A percentile compares a stretch with the other conserved stretches of the same genome.
These are phyloP conservation scores for Leucocoprinus sp. DNA, from an alignment of 768 basidiomycete species.

Conservation along the genomic window DNA sequence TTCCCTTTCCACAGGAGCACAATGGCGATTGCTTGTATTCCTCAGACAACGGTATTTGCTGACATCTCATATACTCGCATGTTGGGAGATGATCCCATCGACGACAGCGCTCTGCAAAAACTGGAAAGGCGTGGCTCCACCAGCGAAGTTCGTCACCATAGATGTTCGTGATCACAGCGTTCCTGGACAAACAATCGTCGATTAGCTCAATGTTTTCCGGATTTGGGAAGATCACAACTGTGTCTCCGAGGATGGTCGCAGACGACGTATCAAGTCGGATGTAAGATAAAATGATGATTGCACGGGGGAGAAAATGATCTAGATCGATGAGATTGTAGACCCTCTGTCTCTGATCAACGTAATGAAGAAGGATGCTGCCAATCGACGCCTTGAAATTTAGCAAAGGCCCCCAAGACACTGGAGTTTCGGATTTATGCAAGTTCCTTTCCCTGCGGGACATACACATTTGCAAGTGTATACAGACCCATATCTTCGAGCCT, in stretches of 20 bases:
- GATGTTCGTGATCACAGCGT: slow-evolving; percentile 15
- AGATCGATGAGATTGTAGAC: not conserved
- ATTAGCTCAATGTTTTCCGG: slow-evolving; percentile 15
- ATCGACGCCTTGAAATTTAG: slow-evolving; percentile 20
- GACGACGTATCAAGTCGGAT: slow-evolving; percentile 40
- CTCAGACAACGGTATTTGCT: slow-evolving; percentile 29
- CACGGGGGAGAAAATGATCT: slow-evolving; percentile 17
- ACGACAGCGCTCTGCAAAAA: slow-evolving; percentile 44
- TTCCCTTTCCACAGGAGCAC: slow-evolving; percentile 47
- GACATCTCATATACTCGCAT: slow-evolving; percentile 38
- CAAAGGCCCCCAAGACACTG: slow-evolving; percentile 7
- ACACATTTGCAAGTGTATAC: slow-evolving; percentile 15
- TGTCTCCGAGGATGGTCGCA: slow-evolving; percentile 43
- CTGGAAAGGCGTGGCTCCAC: slow-evolving; percentile 47
- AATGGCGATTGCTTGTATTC: slow-evolving; percentile 32
- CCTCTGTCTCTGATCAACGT: not conserved
- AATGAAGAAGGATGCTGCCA: slow-evolving; percentile 13
- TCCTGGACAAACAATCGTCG: slow-evolving; percentile 7
- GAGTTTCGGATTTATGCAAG: not conserved
- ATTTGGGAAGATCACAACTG: slow-evolving; percentile 34
- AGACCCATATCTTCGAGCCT: slow-evolving; percentile 19
- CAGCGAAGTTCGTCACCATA: slow-evolving; percentile 27
- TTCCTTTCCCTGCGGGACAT: slow-evolving; percentile 17
- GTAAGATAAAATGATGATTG: slow-evolving; percentile 37
- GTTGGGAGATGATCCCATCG: slow-evolving; percentile 37